phyloP scores from a whole-genome alignment of 331 rosid genomes.

The Spiraea crenata region DNA sequence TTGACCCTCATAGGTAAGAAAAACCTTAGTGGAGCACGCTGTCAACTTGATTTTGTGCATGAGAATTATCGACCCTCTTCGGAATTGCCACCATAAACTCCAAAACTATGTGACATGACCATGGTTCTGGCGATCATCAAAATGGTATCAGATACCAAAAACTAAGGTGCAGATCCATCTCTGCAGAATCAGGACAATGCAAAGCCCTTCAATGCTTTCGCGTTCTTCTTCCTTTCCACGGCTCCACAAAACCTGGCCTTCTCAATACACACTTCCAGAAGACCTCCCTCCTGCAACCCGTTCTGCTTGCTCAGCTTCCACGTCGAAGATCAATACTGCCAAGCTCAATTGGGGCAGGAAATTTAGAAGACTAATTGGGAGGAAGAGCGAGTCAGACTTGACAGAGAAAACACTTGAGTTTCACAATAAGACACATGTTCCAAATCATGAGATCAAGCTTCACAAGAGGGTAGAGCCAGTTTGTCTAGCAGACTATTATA shows the following conservation, averaged over 20 bases:
- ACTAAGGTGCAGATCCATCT: constrained; percentile 6
- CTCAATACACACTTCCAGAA: background rate
- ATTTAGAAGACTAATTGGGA: background rate
- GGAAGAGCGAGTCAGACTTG: background rate
- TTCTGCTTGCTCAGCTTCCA: constrained; percentile 4
- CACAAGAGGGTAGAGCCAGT: background rate
- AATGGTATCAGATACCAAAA: background rate
- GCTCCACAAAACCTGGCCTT: background rate
- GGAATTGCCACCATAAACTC: background rate
- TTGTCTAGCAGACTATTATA: background rate
- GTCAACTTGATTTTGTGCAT: background rate
- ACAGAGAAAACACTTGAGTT: constrained; percentile 21
- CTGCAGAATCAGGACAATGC: constrained; percentile 5
- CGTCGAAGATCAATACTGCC: background rate
- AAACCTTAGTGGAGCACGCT: background rate
- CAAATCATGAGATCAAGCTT: background rate
- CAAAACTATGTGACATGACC: background rate
- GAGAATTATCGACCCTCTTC: background rate
- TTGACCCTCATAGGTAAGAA: background rate
- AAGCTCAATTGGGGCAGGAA: background rate
- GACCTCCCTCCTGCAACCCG: background rate
- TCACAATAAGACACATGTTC: constrained; percentile 14
- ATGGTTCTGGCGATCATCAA: background rate
- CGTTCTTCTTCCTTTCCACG: constrained; percentile 2
- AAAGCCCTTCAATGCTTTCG: constrained; percentile 8